phyloP scores from a whole-genome alignment of 495 filamentous ascomycete genomes.

The Hypomontagnella monticulosa region DNA sequence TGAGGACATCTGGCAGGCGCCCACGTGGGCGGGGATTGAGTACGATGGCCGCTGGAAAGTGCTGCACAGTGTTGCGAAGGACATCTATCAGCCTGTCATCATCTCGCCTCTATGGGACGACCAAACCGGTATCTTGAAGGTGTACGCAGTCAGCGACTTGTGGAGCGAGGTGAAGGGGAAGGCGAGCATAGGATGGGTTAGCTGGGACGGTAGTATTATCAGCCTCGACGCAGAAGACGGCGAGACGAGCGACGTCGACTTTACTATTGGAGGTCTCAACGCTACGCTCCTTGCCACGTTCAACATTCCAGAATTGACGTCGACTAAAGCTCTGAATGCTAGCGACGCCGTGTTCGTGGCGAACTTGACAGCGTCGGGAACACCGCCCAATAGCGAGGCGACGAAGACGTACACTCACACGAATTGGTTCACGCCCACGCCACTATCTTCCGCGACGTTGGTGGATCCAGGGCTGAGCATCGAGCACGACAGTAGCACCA shows the following conservation, averaged over 20 bases:
- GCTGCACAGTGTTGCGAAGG: slow-evolving; percentile 67
- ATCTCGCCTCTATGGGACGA: slow-evolving; percentile 70
- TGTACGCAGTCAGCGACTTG: slow-evolving; percentile 69
- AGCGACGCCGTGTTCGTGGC: slow-evolving; percentile 64
- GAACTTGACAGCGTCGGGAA: slow-evolving; percentile 63
- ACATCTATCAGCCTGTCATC: slow-evolving; percentile 70
- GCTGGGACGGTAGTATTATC: slow-evolving; percentile 39
- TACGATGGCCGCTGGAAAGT: slow-evolving; percentile 74
- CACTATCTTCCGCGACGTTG: slow-evolving; percentile 62
- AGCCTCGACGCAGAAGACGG: background rate
- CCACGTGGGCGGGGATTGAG: slow-evolving; percentile 73
- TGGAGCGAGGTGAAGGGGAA: slow-evolving; percentile 51
- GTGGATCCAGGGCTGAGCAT: slow-evolving; percentile 65
- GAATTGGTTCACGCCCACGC: slow-evolving; percentile 64
- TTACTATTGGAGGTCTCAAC: slow-evolving; percentile 69
- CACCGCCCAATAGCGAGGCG: slow-evolving; percentile 61
- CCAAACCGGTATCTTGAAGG: slow-evolving; percentile 61
- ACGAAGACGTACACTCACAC: slow-evolving; percentile 63
- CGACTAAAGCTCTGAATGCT: slow-evolving; percentile 39
- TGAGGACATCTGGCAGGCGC: slow-evolving; percentile 76
- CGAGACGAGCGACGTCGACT: slow-evolving; percentile 37
- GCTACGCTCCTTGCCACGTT: slow-evolving; percentile 63
- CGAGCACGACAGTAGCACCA: slow-evolving; percentile 47
- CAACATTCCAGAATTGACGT: slow-evolving; percentile 44
- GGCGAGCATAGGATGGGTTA: slow-evolving; percentile 43